Evolutionary conservation across 2,329 filamentous ascomycete genomes (phyloP).

Genomic region (Coleophoma crateriformis): DNA sequence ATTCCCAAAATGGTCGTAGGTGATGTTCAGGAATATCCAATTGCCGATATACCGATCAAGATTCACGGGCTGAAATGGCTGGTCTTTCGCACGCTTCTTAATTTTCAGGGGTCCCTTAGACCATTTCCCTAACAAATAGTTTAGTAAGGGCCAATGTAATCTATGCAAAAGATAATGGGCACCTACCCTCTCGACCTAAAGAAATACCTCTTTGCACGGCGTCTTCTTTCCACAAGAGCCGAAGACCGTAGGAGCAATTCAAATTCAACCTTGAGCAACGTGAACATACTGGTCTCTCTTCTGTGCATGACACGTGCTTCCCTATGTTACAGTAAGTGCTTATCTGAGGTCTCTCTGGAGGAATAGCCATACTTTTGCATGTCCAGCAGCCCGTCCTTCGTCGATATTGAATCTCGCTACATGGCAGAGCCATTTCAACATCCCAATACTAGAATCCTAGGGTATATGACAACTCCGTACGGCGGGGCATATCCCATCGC

Average conservation of each 20-base stretch:
- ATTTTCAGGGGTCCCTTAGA: not conserved
- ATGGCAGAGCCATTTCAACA: not conserved
- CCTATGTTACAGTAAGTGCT: not conserved
- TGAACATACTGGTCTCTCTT: not conserved
- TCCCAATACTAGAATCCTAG: not conserved
- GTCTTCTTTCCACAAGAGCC: not conserved
- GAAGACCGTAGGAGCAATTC: not conserved
- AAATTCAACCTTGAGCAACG: not conserved
- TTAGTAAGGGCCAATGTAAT: not conserved
- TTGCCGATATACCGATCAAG: not conserved
- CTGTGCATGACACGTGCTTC: not conserved
- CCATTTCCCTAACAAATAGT: not conserved
- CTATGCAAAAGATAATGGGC: not conserved
- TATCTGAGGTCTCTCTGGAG: not conserved
- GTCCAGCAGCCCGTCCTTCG: not conserved
- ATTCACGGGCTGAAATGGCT: not conserved
- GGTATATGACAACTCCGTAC: no score
- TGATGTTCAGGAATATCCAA: not conserved
- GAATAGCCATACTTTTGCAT: not conserved
- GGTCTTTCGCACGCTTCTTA: not conserved
- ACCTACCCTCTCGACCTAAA: not conserved
- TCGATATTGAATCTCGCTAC: not conserved
- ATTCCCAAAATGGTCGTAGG: not conserved
- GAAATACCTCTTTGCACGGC: not conserved
- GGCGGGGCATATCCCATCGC: no score